Conservation (phyloP, 371 early-diverging fungal genomes). For the Apophysomyces ossiformis region DNA sequence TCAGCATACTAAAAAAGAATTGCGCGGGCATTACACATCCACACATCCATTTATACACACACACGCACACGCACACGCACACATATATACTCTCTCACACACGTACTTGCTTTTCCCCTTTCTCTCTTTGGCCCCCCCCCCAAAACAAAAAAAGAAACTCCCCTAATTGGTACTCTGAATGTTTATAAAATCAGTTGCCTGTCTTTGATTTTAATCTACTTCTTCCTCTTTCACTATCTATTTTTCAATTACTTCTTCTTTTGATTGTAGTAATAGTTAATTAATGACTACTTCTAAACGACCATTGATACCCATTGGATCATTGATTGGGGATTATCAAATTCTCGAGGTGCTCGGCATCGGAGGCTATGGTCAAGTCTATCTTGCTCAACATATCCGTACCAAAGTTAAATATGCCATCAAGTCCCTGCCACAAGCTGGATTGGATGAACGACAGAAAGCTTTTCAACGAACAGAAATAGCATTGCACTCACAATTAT, state of each 20-base stretch:
- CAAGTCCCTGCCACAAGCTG: slow-evolving; percentile 65
- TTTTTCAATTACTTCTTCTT: neutral
- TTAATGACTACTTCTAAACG: slow-evolving; percentile 12
- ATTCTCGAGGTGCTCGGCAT: slow-evolving; percentile 61
- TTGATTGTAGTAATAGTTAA: neutral
- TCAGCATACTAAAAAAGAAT: neutral
- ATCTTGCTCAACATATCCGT: slow-evolving; percentile 48
- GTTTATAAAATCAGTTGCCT: neutral
- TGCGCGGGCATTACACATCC: neutral
- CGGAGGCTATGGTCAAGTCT: slow-evolving; percentile 78
- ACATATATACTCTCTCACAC: neutral
- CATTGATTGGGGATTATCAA: slow-evolving; percentile 40
- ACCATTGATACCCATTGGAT: slow-evolving; percentile 32
- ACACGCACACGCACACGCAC: slow-evolving; percentile 3
- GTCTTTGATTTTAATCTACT: neutral
- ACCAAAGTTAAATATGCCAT: slow-evolving; percentile 60
- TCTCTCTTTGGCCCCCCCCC: neutral
- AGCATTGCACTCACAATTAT: slow-evolving; percentile 66
- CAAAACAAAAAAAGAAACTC: neutral
- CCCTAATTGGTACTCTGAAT: neutral
- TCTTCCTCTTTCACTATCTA: neutral
- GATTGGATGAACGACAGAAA: slow-evolving; percentile 53
- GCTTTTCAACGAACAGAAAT: slow-evolving; percentile 70
- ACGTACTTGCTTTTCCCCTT: neutral
- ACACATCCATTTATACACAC: neutral